Base-by-base conservation (phyloP, 2,329 filamentous ascomycete genomes). In the Claviceps humidiphila region DNA sequence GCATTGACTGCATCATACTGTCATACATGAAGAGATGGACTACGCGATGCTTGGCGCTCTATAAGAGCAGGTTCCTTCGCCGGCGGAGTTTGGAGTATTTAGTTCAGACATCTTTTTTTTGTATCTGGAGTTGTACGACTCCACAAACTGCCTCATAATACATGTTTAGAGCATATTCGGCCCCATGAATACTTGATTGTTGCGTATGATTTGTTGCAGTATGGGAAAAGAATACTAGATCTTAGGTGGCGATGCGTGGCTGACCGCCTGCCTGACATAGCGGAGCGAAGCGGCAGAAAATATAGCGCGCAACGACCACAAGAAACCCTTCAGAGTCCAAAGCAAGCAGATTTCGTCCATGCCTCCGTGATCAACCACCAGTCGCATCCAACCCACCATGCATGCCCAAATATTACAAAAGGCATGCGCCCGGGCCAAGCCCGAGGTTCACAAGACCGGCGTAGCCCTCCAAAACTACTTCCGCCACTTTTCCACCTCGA, bases 381-480 rank as follows among this genome's bases (percentile, higher is more conserved):
- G 51, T 44, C 7, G 43, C 47, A 22, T 42, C 38, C 54, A 51
- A 56, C 55, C 52, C 58, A 57, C 55, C 55, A 71, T 71, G 68
- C 65, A 67, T 52, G 62, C 64, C 42, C 66, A 68, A 58, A 62
- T 63, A 42, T 61, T 71, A 51, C 68, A 68, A 59, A 69, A 68
- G 58, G 62, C 63, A 48, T 66, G 63, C 56, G 58, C 58, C 54
- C 66, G 66, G 50, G 61, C 66, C 55, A 62, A 63, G 59, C 64
- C 64, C 34, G 65, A 69, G 57, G 56, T 66, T 44, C 57, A 62
- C 52, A 63, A 62, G 58, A 61, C 57, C 52, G 63, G 61, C 8
- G 53, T 63, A 34, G 59, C 64, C 39, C 54, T 69, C 45, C 62
- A 55, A 58, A 63, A 54, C 42, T 69, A 53, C 37, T 49, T 55